A percentile compares a stretch with the other conserved stretches of the same genome.
Conservation (phyloP, 257 asterid genomes). For the Nicotiana tabacum region DNA sequence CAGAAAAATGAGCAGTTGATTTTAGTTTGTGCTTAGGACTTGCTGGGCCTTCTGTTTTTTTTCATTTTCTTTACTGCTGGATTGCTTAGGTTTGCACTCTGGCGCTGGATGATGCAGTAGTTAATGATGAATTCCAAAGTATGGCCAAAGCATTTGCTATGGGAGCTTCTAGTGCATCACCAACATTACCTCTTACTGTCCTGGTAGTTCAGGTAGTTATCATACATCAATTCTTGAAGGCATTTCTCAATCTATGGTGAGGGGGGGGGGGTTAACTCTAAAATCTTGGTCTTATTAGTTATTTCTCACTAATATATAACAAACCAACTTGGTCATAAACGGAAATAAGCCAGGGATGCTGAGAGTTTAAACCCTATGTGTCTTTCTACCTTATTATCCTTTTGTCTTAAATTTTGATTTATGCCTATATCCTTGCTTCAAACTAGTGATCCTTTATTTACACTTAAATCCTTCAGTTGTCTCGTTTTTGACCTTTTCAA, state of each 20-base stretch:
- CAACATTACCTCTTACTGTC: slow-evolving; percentile 65
- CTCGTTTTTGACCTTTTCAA: neutral
- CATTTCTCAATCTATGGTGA: neutral
- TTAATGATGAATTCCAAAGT: slow-evolving; percentile 55
- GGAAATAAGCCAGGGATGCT: neutral
- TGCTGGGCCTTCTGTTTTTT: neutral
- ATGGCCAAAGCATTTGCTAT: slow-evolving; percentile 66
- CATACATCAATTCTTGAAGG: neutral
- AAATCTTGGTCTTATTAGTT: neutral
- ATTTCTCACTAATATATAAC: neutral
- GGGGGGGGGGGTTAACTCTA: neutral
- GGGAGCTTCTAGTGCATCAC: slow-evolving; percentile 53
- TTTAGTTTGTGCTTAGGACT: too few relatives aligned
- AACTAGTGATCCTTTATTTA: neutral
- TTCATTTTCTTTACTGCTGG: neutral
- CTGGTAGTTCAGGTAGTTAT: slow-evolving; percentile 73
- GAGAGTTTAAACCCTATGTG: neutral
- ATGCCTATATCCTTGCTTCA: neutral
- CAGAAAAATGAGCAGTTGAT: neutral
- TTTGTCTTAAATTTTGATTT: neutral
- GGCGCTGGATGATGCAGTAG: slow-evolving; percentile 51
- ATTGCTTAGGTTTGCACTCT: slow-evolving; percentile 56
- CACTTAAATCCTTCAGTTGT: neutral
- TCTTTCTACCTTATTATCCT: neutral
- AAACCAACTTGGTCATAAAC: neutral